Evolutionary conservation across 2,329 filamentous ascomycete species (phyloP), one percentile per base, ranked within the genome.

Genomic region (Claviceps sp.): DNA sequence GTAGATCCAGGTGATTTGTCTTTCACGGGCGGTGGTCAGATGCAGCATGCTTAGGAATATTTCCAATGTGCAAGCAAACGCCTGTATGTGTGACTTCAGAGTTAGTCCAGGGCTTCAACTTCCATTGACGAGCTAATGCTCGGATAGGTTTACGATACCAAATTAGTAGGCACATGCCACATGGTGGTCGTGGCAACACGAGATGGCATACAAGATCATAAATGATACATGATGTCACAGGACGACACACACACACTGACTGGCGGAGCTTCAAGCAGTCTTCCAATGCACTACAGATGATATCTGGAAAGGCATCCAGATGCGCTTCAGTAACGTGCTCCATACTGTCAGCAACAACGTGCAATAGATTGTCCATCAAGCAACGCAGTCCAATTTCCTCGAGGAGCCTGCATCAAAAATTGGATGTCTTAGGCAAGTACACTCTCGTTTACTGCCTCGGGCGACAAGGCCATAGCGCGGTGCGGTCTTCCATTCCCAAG

Each of bases 61-160:
- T 53, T 70, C 69, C 69, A 71, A 65, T 68, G 48, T 71, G 67
- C 20, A 71, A 60, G 50, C 64, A 67, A 13, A 63, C 60, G 3
- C 67, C 67, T 55, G 43, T 30, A 30, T 30, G 7, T 45, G 16
- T n/a, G 8, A 36, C 36, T 18, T 14, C 11, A 4, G 2, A 18
- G 43, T 43, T 36, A 38, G 37, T 30, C 26, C 37, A 37, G 22
- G 22, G 3, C 13, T 30, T 9, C 14, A 20, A 5, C 11, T 18
- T 47, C 37, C 24, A 16, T 16, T 2, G 22, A 9, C 7, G 14
- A 43, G 38, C 26, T 6, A 4, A 34, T 24, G 2, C 20, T 6
- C 48, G 43, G 48, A 49, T 18, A 30, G 0, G 14, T 2, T 20
- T 5, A 41, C 26, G 22, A 41, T 7, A 16, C 40, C 18, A 13